Percentiles rank a stretch among this genome's conserved stretches.
Conservation (phyloP, 169 alveolate genomes). For the Plasmodium sp. region DNA sequence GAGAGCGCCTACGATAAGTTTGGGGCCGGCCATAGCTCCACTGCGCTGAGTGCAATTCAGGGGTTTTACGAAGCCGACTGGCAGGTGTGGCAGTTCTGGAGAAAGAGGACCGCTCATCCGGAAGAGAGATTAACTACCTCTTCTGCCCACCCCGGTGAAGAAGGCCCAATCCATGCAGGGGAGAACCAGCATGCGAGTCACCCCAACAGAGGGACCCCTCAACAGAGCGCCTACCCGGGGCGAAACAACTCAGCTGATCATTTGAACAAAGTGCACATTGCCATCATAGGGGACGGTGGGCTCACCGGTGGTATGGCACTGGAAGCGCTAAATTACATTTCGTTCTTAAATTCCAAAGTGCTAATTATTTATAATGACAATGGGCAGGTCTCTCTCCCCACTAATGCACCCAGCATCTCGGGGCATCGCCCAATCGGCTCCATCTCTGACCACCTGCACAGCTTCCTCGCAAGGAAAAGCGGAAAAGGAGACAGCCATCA, state of each 20-base stretch:
- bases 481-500: not conserved
- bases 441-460: slow-evolving; percentile 62
- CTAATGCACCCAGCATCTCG: slow-evolving; percentile 79
- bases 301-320: slow-evolving; percentile 93
- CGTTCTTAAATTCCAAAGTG: slow-evolving; percentile 85
- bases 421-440: slow-evolving; percentile 78
- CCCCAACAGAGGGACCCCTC: not conserved
- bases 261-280: slow-evolving; percentile 76
- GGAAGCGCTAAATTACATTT: slow-evolving; percentile 88
- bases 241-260: not conserved
- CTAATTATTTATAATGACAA: slow-evolving; percentile 90
- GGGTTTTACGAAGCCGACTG: slow-evolving; percentile 83
- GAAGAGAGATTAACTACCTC: not conserved
- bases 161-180: not conserved
- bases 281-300: slow-evolving; percentile 92
- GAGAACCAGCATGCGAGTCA: not conserved
- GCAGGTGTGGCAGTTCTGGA: not conserved
- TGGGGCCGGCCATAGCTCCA: slow-evolving; percentile 93
- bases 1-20: slow-evolving; percentile 90
- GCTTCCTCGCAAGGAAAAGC: slow-evolving; percentile 21
- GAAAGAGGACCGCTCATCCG: not conserved
- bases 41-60: slow-evolving; percentile 89
- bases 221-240: not conserved
- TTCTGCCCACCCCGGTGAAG: not conserved
- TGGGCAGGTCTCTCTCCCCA: slow-evolving; percentile 89